Evolutionary conservation across 31 red algal species (phyloP), one percentile per base, ranked within the genome.

Genomic region (Porphyra umbilicalis): DNA sequence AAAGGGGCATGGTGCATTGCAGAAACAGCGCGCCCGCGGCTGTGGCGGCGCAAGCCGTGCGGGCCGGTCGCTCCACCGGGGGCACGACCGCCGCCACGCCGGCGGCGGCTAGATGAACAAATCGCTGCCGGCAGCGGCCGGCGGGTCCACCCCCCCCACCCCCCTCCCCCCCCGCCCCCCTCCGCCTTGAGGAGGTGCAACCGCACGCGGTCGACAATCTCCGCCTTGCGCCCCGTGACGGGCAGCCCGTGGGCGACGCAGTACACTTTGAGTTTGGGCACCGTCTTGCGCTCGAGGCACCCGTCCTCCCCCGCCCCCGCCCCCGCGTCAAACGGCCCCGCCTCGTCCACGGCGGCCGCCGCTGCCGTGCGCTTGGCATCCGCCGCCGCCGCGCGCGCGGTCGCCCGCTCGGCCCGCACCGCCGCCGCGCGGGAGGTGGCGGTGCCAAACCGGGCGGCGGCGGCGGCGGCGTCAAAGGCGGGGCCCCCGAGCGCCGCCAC

Each of bases 281-380:
- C 38, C 20, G 76, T 85, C 57, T 71, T 71, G 57, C 34, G 34
- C 20, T 74, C 78, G 25, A 33, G 38, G 40, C 40, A 85, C 7
- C 78, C 34, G 32, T 75, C 78, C 71, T 79, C 34, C 29, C 71
- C 35, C 32, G 31, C 29, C 32, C 36, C 34, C 80, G 79, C 57
- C 29, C 78, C 85, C 35, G 81, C 80, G n/a, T 42, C 39, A 37
- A 92, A 92, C n/a, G 76, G 32, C 11, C 79, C 77, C 34, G 35
- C 78, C 2, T 75, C 83, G 31, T 34, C 20, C 38, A 78, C 68
- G 3, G 40, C 35, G 0, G 16, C 32, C 0, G 74, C 6, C 36
- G 78, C 75, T 38, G 3, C 38, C 8, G 32, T 20, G 0, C 20
- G 42, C 71, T 78, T 79, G 32, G 18, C 79, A 34, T 39, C 57